Base-by-base conservation (phyloP, 768 basidiomycete genomes). In the Nidularia pulvinata region DNA sequence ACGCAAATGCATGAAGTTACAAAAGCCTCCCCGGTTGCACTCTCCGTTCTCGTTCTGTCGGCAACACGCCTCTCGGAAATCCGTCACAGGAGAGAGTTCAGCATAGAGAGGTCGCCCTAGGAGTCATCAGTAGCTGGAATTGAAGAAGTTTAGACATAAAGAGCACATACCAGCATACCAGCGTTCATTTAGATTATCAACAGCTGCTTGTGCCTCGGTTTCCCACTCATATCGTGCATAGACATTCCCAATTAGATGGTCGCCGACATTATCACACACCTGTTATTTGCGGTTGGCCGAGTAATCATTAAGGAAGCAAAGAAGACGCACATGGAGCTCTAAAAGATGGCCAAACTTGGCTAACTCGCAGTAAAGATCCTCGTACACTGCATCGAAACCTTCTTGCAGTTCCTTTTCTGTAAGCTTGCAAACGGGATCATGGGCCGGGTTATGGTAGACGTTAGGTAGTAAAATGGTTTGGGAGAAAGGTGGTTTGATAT, bases 261-360 rank as follows among this genome's bases (percentile, higher is more conserved):
- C 97, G n/a, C 97, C 97, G 34, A 99, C 95, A 65, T 99, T 99
- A 74, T 99, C 96, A 65, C 96, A 99, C 10, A 99, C 89, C 89
- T 91, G 43, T 32, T 30, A 39, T 10, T 51, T 51, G 35, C 39
- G 3, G 53, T 46, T n/a, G 48, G 30, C 7, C 39, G 51, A 30
- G 49, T 22, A 46, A 48, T 25, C 45, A 33, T 33, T 14, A 36
- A 36, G 48, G 42, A 50, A 44, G 59, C 51, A 39, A 35, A 49
- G 77, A 30, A 30, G 25, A 30, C 88, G 67, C 64, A 91, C 95
- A 71, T 99, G 97, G 55, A 99, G 79, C 73, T 99, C 97, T 48
- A 97, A 73, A 53, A 99, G 79, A 72, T 98, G 91, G 4, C 97
- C 97, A 67, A 93, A 98, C 71, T 98, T 97, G 39, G 91, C 78